Conservation (phyloP, 2,329 filamentous ascomycete species). For the Xylariomycetidae sp. region DNA sequence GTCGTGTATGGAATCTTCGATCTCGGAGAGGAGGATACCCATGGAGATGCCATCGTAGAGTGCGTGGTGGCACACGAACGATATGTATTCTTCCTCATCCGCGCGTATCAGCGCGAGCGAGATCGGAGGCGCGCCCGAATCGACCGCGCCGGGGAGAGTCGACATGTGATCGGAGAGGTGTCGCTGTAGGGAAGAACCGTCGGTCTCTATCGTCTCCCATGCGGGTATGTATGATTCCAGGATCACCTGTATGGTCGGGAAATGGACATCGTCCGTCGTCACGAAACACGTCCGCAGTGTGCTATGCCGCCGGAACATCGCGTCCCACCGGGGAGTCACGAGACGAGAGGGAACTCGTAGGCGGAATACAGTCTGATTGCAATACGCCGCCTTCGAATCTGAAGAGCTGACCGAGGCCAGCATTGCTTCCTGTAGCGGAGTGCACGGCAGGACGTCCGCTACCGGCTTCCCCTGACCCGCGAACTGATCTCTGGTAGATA, state of each 20-base stretch:
- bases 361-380: constrained; percentile 65
- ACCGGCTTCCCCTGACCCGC: constrained; percentile 31
- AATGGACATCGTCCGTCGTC: constrained; percentile 53
- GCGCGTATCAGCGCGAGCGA: constrained; percentile 38
- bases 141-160: constrained; percentile 34
- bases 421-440: constrained; percentile 86
- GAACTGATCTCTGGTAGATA: constrained; percentile 29
- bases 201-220: constrained; percentile 34
- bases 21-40: constrained; percentile 61
- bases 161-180: constrained; percentile 31
- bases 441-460: constrained; percentile 68
- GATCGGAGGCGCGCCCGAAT: constrained; percentile 40
- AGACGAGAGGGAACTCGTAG: constrained; percentile 44
- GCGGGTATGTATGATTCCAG: constrained; percentile 40
- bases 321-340: constrained; percentile 58
- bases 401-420: constrained; percentile 47
- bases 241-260: constrained; percentile 70
- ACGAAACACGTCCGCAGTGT: constrained; percentile 76
- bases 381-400: constrained; percentile 52
- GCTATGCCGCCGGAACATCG: constrained; percentile 61
- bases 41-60: constrained; percentile 84
- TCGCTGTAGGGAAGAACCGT: constrained; percentile 10
- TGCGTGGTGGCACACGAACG: constrained; percentile 67
- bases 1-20: constrained; percentile 53
- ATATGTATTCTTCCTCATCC: constrained; percentile 34